Percentiles rank a stretch among this genome's conserved stretches.
These are phyloP conservation scores for Apostasia shenzhenica DNA, from an alignment of 106 monocot genomes.

Conservation along the genomic window DNA sequence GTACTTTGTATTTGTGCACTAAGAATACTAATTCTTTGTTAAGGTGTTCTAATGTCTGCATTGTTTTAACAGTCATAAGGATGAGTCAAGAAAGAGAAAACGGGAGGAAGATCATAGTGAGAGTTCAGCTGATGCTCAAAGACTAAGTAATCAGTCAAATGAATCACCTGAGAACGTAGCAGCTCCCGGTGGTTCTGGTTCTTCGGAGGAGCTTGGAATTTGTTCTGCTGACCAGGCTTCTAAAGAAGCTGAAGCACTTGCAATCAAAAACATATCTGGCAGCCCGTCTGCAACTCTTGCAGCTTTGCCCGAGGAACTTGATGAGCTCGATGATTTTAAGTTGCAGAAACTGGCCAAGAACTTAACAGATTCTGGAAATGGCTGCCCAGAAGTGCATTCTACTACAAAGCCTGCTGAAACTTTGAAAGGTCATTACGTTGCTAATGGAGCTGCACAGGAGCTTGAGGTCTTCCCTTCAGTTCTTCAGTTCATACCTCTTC, in stretches of 20 bases:
- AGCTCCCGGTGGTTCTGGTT: background rate
- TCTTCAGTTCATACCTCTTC: constrained; percentile 7
- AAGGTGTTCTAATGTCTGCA: too few species aligned
- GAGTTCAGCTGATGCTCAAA: constrained; percentile 12
- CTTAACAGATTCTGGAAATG: constrained; percentile 8
- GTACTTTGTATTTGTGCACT: background rate
- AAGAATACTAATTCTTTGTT: constrained; percentile 1
- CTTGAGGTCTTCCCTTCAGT: constrained; percentile 63
- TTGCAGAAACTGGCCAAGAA: constrained; percentile 19
- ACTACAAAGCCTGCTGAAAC: background rate
- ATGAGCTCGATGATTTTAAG: constrained; percentile 43
- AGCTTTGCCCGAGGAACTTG: constrained; percentile 23
- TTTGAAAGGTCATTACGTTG: constrained; percentile 5
- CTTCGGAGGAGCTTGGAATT: background rate
- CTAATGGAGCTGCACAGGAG: constrained; percentile 49
- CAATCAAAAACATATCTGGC: constrained; percentile 38
- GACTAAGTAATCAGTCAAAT: background rate
- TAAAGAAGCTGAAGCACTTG: constrained; percentile 39
- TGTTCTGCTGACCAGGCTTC: constrained; percentile 5
- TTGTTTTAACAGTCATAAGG: background rate
- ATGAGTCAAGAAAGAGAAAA: constrained; percentile 38
- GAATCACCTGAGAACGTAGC: constrained; percentile 10
- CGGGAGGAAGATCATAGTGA: constrained; percentile 12
- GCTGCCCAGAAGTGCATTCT: constrained; percentile 1
- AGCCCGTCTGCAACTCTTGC: constrained; percentile 9